phyloP scores from a whole-genome alignment of 1,284 basidiomycete genomes.

The Apiotrichum veenhuisii region DNA sequence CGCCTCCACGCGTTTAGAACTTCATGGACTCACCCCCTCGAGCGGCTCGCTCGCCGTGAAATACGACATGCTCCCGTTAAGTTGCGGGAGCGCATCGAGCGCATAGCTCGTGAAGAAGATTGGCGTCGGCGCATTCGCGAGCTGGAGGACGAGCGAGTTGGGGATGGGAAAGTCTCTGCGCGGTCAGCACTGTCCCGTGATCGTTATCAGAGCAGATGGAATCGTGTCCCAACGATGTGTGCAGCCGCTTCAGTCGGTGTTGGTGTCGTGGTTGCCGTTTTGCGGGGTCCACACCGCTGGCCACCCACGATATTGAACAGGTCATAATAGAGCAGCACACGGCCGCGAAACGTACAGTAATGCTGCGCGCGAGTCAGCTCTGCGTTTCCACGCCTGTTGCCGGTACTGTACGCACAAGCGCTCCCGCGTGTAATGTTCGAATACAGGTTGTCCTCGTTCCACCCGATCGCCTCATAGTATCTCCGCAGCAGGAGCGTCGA shows the following conservation, averaged over 20 bases:
- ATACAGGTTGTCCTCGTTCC: conserved; percentile 95
- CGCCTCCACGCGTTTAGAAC: no score
- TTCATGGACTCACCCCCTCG: conserved; percentile 53
- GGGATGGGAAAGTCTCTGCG: conserved; percentile 41
- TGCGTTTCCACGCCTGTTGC: background rate
- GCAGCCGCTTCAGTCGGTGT: no score
- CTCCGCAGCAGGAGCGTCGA: conserved; percentile 80
- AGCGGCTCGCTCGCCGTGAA: conserved; percentile 83
- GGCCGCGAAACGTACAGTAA: conserved; percentile 30
- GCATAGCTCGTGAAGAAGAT: conserved; percentile 87
- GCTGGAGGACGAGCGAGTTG: conserved; percentile 55
- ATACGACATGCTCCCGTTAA: conserved; percentile 89
- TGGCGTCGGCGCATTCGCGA: conserved; percentile 84
- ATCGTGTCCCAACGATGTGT: no score
- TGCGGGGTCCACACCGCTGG: no score
- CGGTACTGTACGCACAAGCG: conserved; percentile 58
- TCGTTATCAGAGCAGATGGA: no score
- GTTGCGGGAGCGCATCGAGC: conserved; percentile 82
- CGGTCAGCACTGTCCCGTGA: no score
- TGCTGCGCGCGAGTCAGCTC: conserved; percentile 42
- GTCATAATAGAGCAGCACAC: no score
- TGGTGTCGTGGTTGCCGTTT: no score
- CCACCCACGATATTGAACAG: no score
- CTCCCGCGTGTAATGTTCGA: conserved; percentile 85
- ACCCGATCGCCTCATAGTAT: conserved; percentile 86